Conservation (phyloP, 306 rosid genomes). For the Hylodesmum podocarpum region DNA sequence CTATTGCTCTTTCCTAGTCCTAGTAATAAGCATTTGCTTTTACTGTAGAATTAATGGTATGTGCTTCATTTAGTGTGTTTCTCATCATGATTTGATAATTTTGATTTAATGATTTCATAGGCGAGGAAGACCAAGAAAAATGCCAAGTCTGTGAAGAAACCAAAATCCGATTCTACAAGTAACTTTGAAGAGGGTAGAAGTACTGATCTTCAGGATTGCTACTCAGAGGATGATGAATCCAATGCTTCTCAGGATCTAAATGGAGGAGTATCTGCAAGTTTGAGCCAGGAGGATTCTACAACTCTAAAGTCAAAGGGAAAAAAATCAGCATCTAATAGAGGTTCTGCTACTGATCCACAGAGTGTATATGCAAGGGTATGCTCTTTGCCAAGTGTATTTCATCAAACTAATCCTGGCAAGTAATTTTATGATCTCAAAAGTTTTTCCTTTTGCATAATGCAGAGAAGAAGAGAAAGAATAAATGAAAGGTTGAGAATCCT, state of each 20-base stretch:
- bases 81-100: neutral
- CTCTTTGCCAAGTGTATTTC: neutral
- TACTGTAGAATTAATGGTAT: neutral
- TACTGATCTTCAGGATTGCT: slow-evolving; percentile 41
- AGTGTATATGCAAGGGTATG: slow-evolving; percentile 86
- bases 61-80: neutral
- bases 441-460: slow-evolving; percentile 32
- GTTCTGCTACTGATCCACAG: slow-evolving; percentile 80
- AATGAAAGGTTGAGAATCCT: slow-evolving; percentile 82
- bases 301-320: slow-evolving; percentile 43
- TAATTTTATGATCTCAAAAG: slow-evolving; percentile 1
- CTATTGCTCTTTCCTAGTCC: neutral
- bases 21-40: slow-evolving; percentile 6
- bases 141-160: slow-evolving; percentile 50
- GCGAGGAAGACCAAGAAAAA: slow-evolving; percentile 45
- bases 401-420: neutral
- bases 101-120: slow-evolving; percentile 35
- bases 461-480: slow-evolving; percentile 98
- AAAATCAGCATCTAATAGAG: slow-evolving; percentile 57
- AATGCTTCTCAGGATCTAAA: slow-evolving; percentile 50
- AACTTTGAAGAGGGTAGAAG: slow-evolving; percentile 47
- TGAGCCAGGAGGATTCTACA: slow-evolving; percentile 32
- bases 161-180: slow-evolving; percentile 40
- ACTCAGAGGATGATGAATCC: slow-evolving; percentile 76
- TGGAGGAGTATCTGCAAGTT: slow-evolving; percentile 48